phyloP scores from a whole-genome alignment of 208 protist genomes.

The Porcisia hertigi region DNA sequence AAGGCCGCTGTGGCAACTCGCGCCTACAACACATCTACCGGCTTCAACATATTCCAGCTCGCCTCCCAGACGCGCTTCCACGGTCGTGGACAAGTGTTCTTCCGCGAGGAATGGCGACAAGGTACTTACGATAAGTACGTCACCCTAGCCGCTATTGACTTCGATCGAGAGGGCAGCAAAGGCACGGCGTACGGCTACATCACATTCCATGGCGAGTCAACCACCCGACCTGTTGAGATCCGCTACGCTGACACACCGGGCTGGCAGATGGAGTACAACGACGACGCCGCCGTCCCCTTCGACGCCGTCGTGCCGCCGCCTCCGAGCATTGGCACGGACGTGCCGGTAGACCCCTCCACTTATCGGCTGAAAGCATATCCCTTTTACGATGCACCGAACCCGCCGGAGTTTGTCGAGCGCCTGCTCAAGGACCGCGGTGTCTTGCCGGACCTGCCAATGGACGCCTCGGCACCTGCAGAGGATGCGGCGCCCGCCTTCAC shows the following conservation, averaged over 20 bases:
- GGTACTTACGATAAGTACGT: conserved; percentile 91
- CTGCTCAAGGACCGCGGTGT: conserved; percentile 88
- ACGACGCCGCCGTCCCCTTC: conserved; percentile 60
- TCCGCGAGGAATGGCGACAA: conserved; percentile 86
- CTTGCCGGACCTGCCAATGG: conserved; percentile 70
- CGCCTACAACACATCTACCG: conserved; percentile 86
- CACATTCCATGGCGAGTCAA: conserved; percentile 88
- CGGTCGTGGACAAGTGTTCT: conserved; percentile 79
- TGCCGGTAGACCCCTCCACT: conserved; percentile 64
- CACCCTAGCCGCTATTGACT: conserved; percentile 82
- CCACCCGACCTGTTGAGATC: conserved; percentile 75
- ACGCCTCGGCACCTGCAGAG: conserved; percentile 35
- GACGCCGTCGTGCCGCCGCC: conserved; percentile 69
- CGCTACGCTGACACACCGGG: conserved; percentile 74
- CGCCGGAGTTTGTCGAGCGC: conserved; percentile 82
- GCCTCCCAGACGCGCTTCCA: conserved; percentile 68
- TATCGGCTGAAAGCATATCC: conserved; percentile 87
- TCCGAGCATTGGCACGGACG: conserved; percentile 84
- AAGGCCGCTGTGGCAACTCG: conserved; percentile 73
- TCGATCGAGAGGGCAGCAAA: conserved; percentile 70
- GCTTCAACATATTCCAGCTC: conserved; percentile 87
- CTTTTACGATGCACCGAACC: conserved; percentile 90
- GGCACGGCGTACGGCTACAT: conserved; percentile 88
- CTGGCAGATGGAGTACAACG: conserved; percentile 73
- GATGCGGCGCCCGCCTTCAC: conserved; percentile 12